A percentile compares a stretch with the other conserved stretches of the same genome.
Conservation (phyloP, 1,284 basidiomycete genomes). For the Cryptococcus neoformans region DNA sequence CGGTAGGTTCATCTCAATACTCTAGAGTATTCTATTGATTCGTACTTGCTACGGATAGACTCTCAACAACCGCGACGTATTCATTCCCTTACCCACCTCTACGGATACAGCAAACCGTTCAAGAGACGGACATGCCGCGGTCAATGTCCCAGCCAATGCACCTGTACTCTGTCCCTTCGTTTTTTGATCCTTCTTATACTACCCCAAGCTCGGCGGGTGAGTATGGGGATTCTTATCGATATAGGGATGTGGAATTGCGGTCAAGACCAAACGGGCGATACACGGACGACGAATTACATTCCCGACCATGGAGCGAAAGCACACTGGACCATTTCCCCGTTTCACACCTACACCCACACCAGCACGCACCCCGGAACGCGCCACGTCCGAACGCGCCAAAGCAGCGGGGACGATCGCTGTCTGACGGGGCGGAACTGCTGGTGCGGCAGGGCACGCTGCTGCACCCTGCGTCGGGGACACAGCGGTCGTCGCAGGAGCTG, state of each 20-base stretch:
- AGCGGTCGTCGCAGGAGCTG: conserved; percentile 42
- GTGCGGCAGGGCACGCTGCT: conserved; percentile 46
- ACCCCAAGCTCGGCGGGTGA: not conserved
- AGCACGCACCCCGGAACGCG: conserved; percentile 6
- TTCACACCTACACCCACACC: too few relatives aligned
- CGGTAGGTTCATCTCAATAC: too few relatives aligned
- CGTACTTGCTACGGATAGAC: not conserved
- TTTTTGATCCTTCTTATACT: conserved; percentile 4
- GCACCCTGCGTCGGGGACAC: conserved; percentile 38
- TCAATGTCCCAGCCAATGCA: conserved; percentile 18
- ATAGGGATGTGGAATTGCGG: not conserved
- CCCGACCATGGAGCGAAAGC: conserved; percentile 31
- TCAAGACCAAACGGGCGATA: not conserved
- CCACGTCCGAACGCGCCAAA: conserved; percentile 11
- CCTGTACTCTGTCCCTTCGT: conserved; percentile 15
- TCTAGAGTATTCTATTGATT: not conserved
- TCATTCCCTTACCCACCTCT: not conserved
- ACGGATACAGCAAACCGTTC: not conserved
- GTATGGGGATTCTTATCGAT: not conserved
- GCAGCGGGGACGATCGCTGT: conserved; percentile 29
- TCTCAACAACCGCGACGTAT: not conserved
- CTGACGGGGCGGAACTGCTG: conserved; percentile 44
- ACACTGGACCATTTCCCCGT: too few relatives aligned
- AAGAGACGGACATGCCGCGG: conserved; percentile 6
- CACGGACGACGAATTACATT: conserved; percentile 12